Evolutionary conservation across 306 rosid species (phyloP), one percentile per base, ranked within the genome.

Genomic region (Urtica urens): DNA sequence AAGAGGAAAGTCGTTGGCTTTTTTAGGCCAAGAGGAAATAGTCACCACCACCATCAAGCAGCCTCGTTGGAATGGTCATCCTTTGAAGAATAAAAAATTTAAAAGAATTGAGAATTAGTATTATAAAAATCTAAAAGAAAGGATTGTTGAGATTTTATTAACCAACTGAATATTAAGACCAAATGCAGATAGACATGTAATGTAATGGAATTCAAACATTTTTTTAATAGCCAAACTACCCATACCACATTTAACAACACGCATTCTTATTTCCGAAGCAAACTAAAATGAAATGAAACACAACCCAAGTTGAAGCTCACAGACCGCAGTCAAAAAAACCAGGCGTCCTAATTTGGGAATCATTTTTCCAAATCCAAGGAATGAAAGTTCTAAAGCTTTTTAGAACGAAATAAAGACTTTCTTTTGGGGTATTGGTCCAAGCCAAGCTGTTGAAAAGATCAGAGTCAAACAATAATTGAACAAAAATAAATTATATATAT

Each of bases 381-480:
- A n/a, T n/a, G n/a, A n/a, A n/a, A n/a, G n/a, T n/a, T n/a, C n/a
- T n/a, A n/a, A n/a, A n/a, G n/a, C n/a, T n/a, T n/a, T n/a, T n/a
- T n/a, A n/a, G n/a, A n/a, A n/a, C n/a, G n/a, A n/a, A n/a, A 54
- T 14, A 37, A 44, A 46, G 41, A 51, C 2, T 21, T 5, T 23
- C 19, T 49, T 11, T 34, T 26, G 41, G 15, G 15, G 37, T 37
- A 57, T 39, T 38, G 24, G 49, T 38, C 65, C 49, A 39, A 55
- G 41, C 65, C 49, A 39, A 55, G 41, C 71, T 23, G 79, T 73
- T 68, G 78, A 73, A 76, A 71, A 67, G 51, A 56, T 63, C 64
- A 22, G 49, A 66, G 88, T 80, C 94, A 76, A 75, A 75, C 72
- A 51, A 60, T 46, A 58, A 67, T 62, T 25, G 38, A 42, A 30